These are phyloP conservation scores for Mercurialis annua DNA, from an alignment of 345 rosid genomes.

Conservation along the genomic window DNA sequence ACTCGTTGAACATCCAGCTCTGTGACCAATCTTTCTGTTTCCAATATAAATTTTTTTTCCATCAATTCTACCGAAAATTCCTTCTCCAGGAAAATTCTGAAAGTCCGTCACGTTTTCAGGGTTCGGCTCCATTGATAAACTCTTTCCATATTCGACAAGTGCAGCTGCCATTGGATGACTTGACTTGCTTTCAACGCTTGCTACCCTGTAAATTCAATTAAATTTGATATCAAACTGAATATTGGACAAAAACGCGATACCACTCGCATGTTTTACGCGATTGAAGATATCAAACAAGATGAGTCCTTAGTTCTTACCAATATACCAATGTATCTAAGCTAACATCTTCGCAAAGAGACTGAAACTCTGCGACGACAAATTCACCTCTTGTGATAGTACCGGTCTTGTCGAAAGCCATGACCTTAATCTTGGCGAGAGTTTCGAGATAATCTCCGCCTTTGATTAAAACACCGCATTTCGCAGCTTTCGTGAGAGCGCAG, in stretches of 20 bases:
- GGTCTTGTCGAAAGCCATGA: slow-evolving; percentile 79
- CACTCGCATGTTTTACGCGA: not conserved
- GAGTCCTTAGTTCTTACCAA: slow-evolving; percentile 50
- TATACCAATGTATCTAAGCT: slow-evolving; percentile 44
- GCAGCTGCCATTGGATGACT: slow-evolving; percentile 92
- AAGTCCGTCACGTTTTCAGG: slow-evolving; percentile 68
- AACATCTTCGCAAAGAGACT: slow-evolving; percentile 40
- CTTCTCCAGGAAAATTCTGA: slow-evolving; percentile 86
- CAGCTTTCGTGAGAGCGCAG: slow-evolving; percentile 88
- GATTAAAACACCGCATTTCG: slow-evolving; percentile 72
- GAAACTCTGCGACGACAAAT: slow-evolving; percentile 67
- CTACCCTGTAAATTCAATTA: slow-evolving; percentile 52
- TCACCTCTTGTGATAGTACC: slow-evolving; percentile 92
- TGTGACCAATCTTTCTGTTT: slow-evolving; percentile 54
- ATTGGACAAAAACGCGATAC: too few species aligned
- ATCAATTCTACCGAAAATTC: slow-evolving; percentile 70
- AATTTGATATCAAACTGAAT: not conserved
- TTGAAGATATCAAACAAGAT: not conserved
- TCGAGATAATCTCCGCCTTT: slow-evolving; percentile 87
- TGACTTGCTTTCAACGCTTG: slow-evolving; percentile 88
- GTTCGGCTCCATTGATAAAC: slow-evolving; percentile 53
- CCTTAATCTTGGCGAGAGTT: slow-evolving; percentile 64
- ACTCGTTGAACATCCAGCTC: slow-evolving; percentile 70
- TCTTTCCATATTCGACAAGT: slow-evolving; percentile 60
- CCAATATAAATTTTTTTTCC: slow-evolving; percentile 66